A percentile compares a stretch with the other conserved stretches of the same genome.
phyloP scores from a whole-genome alignment of 2,329 filamentous ascomycete genomes.

The Pestalotiopsis sp. region DNA sequence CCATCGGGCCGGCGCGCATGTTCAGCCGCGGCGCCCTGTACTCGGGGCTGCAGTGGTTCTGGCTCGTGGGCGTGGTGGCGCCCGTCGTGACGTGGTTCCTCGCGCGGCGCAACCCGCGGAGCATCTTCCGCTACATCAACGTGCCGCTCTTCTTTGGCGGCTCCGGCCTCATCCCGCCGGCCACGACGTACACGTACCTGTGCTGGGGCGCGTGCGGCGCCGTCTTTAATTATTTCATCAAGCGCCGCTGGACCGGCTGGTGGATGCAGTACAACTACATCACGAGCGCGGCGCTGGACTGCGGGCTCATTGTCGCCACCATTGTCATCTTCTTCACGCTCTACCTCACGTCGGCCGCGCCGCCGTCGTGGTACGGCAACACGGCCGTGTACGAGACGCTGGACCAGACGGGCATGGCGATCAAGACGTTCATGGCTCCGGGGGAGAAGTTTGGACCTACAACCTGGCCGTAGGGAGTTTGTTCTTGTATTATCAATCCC shows the following conservation, averaged over 20 bases:
- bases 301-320: constrained; percentile 66
- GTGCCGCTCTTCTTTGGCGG: constrained; percentile 72
- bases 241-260: constrained; percentile 69
- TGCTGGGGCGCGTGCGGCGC: constrained; percentile 71
- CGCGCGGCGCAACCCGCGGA: constrained; percentile 64
- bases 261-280: constrained; percentile 82
- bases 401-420: constrained; percentile 47
- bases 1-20: constrained; percentile 72
- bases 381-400: constrained; percentile 47
- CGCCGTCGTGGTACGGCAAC: constrained; percentile 69
- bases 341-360: constrained; percentile 57
- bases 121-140: constrained; percentile 66
- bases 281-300: constrained; percentile 71
- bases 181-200: constrained; percentile 72
- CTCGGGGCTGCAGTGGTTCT: constrained; percentile 69
- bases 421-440: constrained; percentile 42
- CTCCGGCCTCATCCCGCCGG: constrained; percentile 66
- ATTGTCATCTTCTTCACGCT: constrained; percentile 73
- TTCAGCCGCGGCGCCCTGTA: constrained; percentile 69
- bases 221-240: constrained; percentile 70
- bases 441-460: constrained; percentile 56
- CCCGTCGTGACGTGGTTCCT: constrained; percentile 67
- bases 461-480: constrained; percentile 42
- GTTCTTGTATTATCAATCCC: not conserved
- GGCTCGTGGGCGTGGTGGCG: constrained; percentile 65